Percentiles rank a stretch among this genome's conserved stretches.
These are phyloP conservation scores for Agarophyton chilense DNA, from an alignment of 23 red algal genomes.

Conservation along the genomic window DNA sequence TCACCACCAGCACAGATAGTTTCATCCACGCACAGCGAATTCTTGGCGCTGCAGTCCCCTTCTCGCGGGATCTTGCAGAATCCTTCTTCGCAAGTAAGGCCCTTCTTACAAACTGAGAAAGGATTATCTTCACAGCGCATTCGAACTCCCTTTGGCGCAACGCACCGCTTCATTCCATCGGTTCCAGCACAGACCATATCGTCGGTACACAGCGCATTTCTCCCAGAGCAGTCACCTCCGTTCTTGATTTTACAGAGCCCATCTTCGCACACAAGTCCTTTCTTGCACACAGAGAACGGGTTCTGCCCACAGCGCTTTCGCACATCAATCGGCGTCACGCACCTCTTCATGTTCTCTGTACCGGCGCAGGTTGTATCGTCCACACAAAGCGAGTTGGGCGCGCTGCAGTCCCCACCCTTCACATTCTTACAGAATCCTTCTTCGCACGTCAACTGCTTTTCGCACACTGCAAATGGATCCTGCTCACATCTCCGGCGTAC, in stretches of 20 bases:
- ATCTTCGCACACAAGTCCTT: conserved; percentile 3
- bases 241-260: conserved; percentile 1
- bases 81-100: conserved; percentile 27
- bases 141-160: neutral
- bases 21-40: neutral
- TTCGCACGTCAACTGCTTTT: neutral
- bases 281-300: conserved; percentile 5
- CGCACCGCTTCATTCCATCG: conserved; percentile 10
- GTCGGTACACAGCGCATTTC: neutral
- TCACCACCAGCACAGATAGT: neutral
- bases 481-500: neutral
- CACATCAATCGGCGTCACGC: conserved; percentile 14
- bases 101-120: conserved; percentile 21
- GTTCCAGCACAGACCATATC: conserved; percentile 11
- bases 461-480: conserved; percentile 21
- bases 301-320: conserved; percentile 17
- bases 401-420: neutral
- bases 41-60: neutral
- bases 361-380: conserved; percentile 28
- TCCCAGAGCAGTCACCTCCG: neutral
- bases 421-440: neutral
- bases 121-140: conserved; percentile 20
- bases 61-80: conserved; percentile 5
- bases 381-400: neutral
- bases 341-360: neutral